Base-by-base conservation (phyloP, 345 rosid species). In the Dovyalis caffra region DNA sequence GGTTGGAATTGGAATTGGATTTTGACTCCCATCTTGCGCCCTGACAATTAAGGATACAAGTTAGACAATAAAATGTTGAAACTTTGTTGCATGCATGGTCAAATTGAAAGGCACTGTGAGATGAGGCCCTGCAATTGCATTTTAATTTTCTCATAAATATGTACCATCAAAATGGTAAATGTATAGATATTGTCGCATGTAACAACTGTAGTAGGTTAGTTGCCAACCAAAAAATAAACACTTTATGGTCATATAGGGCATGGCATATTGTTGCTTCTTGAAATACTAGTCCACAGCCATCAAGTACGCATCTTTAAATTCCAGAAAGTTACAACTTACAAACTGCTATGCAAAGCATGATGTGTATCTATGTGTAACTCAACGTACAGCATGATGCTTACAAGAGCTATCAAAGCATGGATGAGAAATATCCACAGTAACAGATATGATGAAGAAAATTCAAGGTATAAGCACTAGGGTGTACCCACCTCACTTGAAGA, bases 401-500 rank as follows among this genome's bases (percentile, higher is more conserved):
- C 26, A 58, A 20, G 25, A 58, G 29, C 33, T 35, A n/a, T 18
- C 26, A 25, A 34, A 33, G 11, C 68, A 35, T 25, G 3, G 20
- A 4, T 1, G 26, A 70, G 12, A 63, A 43, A 11, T 15, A 21
- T 25, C 11, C 69, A 9, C 10, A 32, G 51, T 25, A 8, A 18
- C 11, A 2, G 14, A 61, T 29, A 32, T 40, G 10, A 34, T 3
- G 7, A 63, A 15, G 16, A 57, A 58, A 25, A 14, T 29, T 45
- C 3, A 6, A 9, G 9, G 31, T 11, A 68, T 7, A 71, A 70
- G 6, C 4, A 15, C 26, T 28, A 25, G 25, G 49, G 16, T 31
- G 63, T 11, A 64, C 81, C 56, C 28, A 77, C 86, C 85, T 77
- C 66, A 57, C 40, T 80, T 70, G 77, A 67, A 67, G 76, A 64